Conservation (phyloP, 2,329 filamentous ascomycete genomes). For the Chaetomium strumarium region DNA sequence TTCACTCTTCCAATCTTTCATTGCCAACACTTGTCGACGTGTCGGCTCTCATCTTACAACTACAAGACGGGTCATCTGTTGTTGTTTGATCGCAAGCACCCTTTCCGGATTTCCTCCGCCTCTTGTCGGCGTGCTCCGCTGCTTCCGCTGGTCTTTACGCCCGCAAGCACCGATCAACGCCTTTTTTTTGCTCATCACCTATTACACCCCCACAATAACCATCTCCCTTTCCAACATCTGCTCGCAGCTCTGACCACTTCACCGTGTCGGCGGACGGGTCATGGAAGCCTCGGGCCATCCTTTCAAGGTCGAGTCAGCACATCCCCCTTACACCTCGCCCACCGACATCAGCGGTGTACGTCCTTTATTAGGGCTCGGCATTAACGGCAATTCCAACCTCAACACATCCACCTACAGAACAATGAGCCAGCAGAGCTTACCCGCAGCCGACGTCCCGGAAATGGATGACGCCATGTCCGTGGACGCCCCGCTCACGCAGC, state of each 20-base stretch:
- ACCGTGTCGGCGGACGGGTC: not conserved
- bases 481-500: constrained; percentile 7
- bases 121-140: no score
- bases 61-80: no score
- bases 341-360: not conserved
- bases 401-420: constrained; percentile 1
- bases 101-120: no score
- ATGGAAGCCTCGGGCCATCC: constrained; percentile 1
- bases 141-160: no score
- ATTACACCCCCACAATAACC: not conserved
- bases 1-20: no score
- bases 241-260: not conserved
- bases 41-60: no score
- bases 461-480: constrained; percentile 18
- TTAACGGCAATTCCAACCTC: constrained; percentile 2
- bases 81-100: no score
- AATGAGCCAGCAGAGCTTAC: constrained; percentile 17
- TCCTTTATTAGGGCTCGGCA: not conserved
- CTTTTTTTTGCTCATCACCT: no score
- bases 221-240: not conserved
- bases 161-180: no score
- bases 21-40: no score
- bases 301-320: constrained; percentile 5
- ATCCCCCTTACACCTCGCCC: constrained; percentile 4
- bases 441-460: constrained; percentile 11